Conservation (phyloP, 768 basidiomycete genomes). For the Pleurotus djamor region DNA sequence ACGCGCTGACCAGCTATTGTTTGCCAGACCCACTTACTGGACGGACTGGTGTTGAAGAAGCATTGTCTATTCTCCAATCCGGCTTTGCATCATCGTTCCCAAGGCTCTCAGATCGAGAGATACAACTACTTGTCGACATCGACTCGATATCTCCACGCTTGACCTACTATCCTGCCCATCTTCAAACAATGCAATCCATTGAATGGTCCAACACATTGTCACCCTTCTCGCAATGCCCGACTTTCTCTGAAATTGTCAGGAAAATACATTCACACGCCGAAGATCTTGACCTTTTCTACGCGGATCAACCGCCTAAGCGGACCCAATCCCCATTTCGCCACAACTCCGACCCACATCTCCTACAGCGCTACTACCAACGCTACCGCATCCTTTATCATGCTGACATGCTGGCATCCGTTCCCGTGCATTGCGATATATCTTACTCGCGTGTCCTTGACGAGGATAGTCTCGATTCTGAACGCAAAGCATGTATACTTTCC, state of each 20-base stretch:
- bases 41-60: constrained; percentile 42
- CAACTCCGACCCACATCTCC: not conserved
- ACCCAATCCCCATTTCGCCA: not conserved
- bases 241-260: not conserved
- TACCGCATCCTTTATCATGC: not conserved
- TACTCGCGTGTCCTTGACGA: not conserved
- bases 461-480: constrained; percentile 2
- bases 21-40: constrained; percentile 40
- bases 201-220: constrained; percentile 20
- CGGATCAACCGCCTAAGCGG: not conserved
- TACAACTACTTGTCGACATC: constrained; percentile 28
- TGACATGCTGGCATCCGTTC: not conserved
- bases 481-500: constrained; percentile 4
- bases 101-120: constrained; percentile 23
- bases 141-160: constrained; percentile 28
- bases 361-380: not conserved
- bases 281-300: not conserved
- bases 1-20: constrained; percentile 39
- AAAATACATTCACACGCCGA: not conserved
- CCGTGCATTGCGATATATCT: too few relatives aligned
- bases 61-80: constrained; percentile 33
- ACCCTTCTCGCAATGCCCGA: not conserved
- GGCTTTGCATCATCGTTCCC: constrained; percentile 38
- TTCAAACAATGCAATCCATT: constrained; percentile 36
- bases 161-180: constrained; percentile 33